Base-by-base conservation (phyloP, 139 green algal genomes). In the Chlorokybus atmophyticus region DNA sequence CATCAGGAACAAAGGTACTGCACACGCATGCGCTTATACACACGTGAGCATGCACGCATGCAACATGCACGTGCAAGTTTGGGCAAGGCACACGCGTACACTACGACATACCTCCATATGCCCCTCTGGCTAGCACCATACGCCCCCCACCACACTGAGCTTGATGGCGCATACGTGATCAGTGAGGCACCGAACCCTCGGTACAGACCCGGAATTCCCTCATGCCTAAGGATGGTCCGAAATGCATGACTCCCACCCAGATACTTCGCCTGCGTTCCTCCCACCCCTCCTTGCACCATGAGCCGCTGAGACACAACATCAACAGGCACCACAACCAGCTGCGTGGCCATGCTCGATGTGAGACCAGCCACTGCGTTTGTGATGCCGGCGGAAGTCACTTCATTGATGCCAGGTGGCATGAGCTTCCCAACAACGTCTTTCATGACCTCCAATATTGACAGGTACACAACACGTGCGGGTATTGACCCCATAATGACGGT, bases 121-220 rank as follows among this genome's bases (percentile, higher is more conserved):
- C 81, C 25, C 28, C 74, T 67, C 60, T 94, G 82, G 52, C 77
- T 91, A 4, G 67, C 75, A 27, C 87, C 88, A 62, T 95, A 95
- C 1, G 70, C 64, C 26, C 73, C 76, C 88, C 88, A 96, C 71
- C 71, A 91, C 8, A 89, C 70, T 14, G 75, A 75, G 39, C 59
- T 77, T 10, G 67, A 74, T 17, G 87, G 87, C 38, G 88, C 87
- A 68, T 91, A 93, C 6, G 82, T 93, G 10, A 71, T 69, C 1
- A 94, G 54, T 4, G 73, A 87, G 2, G 80, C 67, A 0, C 80
- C 78, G 52, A 96, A 93, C 19, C 88, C 88, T 1, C 86, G 75
- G 68, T 94, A 96, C 30, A 97, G 81, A 2, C 87, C 89, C 0
- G 70, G 69, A 1, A 94, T 29, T 0, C 88, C 88, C 65, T 96